These are phyloP conservation scores for Crithidia acanthocephali DNA, from an alignment of 208 protist genomes.

Conservation along the genomic window DNA sequence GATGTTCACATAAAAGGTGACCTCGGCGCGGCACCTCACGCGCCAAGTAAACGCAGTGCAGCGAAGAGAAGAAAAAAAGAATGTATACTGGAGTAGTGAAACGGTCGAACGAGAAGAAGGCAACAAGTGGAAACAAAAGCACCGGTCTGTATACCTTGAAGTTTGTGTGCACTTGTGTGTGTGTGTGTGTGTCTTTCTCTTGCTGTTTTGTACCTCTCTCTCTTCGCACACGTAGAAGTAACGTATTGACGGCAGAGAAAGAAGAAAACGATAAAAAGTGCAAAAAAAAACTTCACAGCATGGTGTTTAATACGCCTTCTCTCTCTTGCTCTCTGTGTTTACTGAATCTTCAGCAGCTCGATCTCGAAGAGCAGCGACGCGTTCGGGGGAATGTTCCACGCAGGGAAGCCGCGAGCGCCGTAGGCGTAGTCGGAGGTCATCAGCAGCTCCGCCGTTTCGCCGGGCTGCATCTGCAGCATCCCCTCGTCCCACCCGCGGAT, in stretches of 20 bases:
- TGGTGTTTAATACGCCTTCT: neutral
- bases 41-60: neutral
- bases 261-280: too few relatives aligned
- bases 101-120: neutral
- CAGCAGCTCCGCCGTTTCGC: conserved; percentile 82
- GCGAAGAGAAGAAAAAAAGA: too few relatives aligned
- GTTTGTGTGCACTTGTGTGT: too few relatives aligned
- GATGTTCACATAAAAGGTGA: too few relatives aligned
- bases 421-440: conserved; percentile 89
- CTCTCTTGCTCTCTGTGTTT: neutral
- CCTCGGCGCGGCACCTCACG: too few relatives aligned
- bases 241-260: neutral
- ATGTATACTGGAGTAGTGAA: neutral
- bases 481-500: conserved; percentile 97
- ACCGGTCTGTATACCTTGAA: too few relatives aligned
- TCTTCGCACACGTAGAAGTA: neutral
- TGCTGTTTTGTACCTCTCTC: neutral
- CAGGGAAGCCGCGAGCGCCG: conserved; percentile 84
- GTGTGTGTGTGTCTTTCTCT: neutral
- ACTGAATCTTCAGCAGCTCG: conserved; percentile 80
- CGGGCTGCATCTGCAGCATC: conserved; percentile 85
- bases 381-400: conserved; percentile 87
- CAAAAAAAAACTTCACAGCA: too few relatives aligned
- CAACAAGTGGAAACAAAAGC: conserved; percentile 16
- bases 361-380: conserved; percentile 90